Base-by-base conservation (phyloP, 208 protist genomes). In the Leishmania lainsoni region DNA sequence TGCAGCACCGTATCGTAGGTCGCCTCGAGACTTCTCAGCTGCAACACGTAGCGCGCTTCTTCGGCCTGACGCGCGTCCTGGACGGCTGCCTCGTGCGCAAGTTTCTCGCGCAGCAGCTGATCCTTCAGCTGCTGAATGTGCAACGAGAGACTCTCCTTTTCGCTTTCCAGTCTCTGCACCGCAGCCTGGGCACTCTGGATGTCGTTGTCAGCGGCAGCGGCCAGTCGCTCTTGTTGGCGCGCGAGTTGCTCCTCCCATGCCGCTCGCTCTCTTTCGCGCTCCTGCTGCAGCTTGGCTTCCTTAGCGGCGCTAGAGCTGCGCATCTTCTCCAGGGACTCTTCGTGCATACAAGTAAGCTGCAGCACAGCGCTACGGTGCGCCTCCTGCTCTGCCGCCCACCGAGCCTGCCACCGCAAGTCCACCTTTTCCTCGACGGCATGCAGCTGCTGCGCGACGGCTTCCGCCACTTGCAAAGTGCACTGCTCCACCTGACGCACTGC, bases 211-310 rank as follows among this genome's bases (percentile, higher is more conserved):
- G 82, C 70, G n/a, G 80, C 81, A 65, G 65, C 63, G 6, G 42
- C 81, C 54, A 84, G 81, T 9, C 68, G 52, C 0, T 66, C 83
- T 42, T 70, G 72, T 45, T 76, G 81, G 1, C 68, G 49, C 2
- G n/a, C 39, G 20, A 86, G 72, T 5, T 85, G 58, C 17, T 78
- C 73, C 22, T 79, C 86, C 68, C 86, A 78, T 16, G 81, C 22
- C 6, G 77, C 61, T 14, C 89, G 69, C 26, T 88, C 87, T 39
- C 83, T 76, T 69, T 89, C 84, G 52, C 90, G 85, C 71, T 80
- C 75, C 42, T 81, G 71, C 16, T 74, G 56, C 29, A 89, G 63
- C 54, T 61, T 20, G 17, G 45, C 56, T 6, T 86, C 42, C 48
- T 81, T 54, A n/a, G 45, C 17, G n/a, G 91, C 80, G 70, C 88